Base-by-base conservation (phyloP, 139 green algal genomes). In the Tetraselmis chui region DNA sequence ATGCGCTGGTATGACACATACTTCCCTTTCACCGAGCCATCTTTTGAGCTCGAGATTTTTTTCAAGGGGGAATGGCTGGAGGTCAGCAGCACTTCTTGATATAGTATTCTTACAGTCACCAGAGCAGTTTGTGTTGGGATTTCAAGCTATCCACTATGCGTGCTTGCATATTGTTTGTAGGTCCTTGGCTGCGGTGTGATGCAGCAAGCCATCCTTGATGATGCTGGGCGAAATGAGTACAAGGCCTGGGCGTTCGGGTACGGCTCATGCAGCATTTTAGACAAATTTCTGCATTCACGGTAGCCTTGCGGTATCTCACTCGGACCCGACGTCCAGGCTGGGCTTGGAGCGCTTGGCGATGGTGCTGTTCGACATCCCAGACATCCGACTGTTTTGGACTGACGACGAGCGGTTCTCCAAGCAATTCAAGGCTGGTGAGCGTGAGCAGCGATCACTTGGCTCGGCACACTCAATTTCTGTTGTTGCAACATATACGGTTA, bases 11-110 rank as follows among this genome's bases (percentile, higher is more conserved):
- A 98, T 31, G 97, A 99, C 78, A 93, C 94, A 0, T 99, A 99
- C 89, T 99, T 99, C 79, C 97, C 97, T 30, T 99, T 99, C 93
- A 99, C 97, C 23, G 90, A 99, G 5, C 97, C 97, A 1, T 97
- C 92, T 0, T 97, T 94, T 59, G 97, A 99, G 89, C 93, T 99
- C 31, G 97, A 99, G 85, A 98, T 99, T 75, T 98, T 97, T 87
- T 99, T 98, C 92, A 96, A 98, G 25, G 96, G 93, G 28, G 89
- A 99, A 87, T 99, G 96, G 96, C 87, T 99, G 29, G 97, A 99
- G 89, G 97, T 99, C 98, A 96, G 90, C 83, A 99, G 89, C 93
- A 91, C 84, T 28, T 82, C 27, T 91, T 93, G 59, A 32, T 94
- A 5, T 67, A 80, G 0, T 26, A 31, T 29, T 29, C 59, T 80